Conservation (phyloP, 495 filamentous ascomycete species). For the Rhypophila decipiens region DNA sequence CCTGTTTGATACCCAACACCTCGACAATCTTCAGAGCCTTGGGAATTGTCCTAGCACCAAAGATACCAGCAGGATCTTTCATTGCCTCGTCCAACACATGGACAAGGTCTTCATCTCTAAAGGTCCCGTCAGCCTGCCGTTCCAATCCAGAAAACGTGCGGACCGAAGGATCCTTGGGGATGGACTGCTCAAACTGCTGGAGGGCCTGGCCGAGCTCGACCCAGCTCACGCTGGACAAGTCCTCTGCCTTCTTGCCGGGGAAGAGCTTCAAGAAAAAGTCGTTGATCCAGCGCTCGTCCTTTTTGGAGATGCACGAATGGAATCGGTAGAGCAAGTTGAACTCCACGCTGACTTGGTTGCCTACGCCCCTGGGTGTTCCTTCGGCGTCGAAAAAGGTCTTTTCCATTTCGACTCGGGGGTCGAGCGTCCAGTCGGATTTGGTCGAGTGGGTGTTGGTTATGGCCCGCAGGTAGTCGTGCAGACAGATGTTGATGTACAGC, state of each 20-base stretch:
- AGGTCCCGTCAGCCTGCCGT: constrained; percentile 48
- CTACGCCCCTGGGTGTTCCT: constrained; percentile 56
- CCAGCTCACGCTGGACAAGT: constrained; percentile 43
- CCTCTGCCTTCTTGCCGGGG: constrained; percentile 45
- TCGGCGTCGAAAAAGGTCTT: constrained; percentile 39
- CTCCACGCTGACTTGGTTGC: constrained; percentile 73
- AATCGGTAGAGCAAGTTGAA: constrained; percentile 71
- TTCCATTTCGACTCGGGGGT: constrained; percentile 57
- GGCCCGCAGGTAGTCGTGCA: constrained; percentile 76
- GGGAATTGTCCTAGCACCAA: constrained; percentile 65
- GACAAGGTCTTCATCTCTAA: constrained; percentile 56
- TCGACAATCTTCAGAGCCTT: constrained; percentile 63
- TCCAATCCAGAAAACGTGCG: constrained; percentile 57
- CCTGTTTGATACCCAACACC: constrained; percentile 72
- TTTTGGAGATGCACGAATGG: constrained; percentile 60
- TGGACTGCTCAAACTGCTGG: constrained; percentile 40
- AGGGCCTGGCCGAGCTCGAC: constrained; percentile 49
- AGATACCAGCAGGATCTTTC: constrained; percentile 48
- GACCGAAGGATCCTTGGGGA: constrained; percentile 49
- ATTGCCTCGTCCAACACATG: constrained; percentile 55
- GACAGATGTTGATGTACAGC: constrained; percentile 71
- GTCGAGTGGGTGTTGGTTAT: constrained; percentile 71
- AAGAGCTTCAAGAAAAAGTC: constrained; percentile 54
- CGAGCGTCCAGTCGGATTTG: constrained; percentile 71
- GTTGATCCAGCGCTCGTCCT: constrained; percentile 64